phyloP scores from a whole-genome alignment of 129 eudicot genomes.

The Saussurea involucrata region DNA sequence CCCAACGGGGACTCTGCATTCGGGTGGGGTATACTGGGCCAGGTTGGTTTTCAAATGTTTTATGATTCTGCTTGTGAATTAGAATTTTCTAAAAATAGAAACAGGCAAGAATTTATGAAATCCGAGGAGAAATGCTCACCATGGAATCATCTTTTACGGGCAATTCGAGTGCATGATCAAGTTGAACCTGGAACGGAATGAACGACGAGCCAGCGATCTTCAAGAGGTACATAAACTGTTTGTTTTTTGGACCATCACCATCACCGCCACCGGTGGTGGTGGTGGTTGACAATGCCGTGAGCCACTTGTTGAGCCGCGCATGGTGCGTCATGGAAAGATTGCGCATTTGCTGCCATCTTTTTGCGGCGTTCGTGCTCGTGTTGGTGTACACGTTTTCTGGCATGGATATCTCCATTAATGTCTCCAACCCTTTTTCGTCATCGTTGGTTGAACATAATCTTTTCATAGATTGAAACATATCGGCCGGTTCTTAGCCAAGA shows the following conservation, averaged over 20 bases:
- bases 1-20: not conserved
- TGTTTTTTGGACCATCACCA: slow-evolving; percentile 21
- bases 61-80: not conserved
- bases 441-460: slow-evolving; percentile 56
- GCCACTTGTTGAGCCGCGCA: slow-evolving; percentile 25
- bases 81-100: not conserved
- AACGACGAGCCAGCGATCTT: slow-evolving; percentile 65
- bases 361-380: slow-evolving; percentile 45
- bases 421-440: slow-evolving; percentile 67
- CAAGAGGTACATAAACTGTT: slow-evolving; percentile 57
- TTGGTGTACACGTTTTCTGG: slow-evolving; percentile 71
- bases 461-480: slow-evolving; percentile 45
- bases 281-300: slow-evolving; percentile 13
- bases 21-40: not conserved
- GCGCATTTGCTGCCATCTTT: slow-evolving; percentile 68
- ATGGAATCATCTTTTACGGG: slow-evolving; percentile 56
- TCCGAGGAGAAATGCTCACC: slow-evolving; percentile 29
- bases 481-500: not conserved
- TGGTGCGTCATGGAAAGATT: slow-evolving; percentile 40
- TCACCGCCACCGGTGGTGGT: not conserved
- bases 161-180: slow-evolving; percentile 35
- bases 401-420: slow-evolving; percentile 74
- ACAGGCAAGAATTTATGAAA: not conserved
- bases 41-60: not conserved
- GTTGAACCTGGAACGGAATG: slow-evolving; percentile 55